Base-by-base conservation (phyloP, 345 rosid genomes). In the Camelina hispida region DNA sequence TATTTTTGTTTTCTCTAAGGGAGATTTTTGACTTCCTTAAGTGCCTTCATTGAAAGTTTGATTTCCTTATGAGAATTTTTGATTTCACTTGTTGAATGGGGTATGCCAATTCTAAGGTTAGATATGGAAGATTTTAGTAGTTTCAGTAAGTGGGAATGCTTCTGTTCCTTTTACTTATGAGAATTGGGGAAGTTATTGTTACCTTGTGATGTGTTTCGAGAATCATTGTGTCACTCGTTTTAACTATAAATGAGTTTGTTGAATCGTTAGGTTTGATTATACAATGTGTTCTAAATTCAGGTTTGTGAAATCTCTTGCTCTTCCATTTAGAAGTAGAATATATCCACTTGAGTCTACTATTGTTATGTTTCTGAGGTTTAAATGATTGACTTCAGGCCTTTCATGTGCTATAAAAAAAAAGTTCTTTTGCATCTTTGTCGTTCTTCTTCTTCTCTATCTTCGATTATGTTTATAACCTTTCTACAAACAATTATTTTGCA, bases 401-500 rank as follows among this genome's bases (percentile, higher is more conserved):
- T 13, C 1, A 16, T 23, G n/a, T 52, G 34, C n/a, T 23, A 23
- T 53, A 6, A 22, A 11, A 53, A 11, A 53, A 3, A 11, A 11
- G n/a, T 16, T 48, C 22, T 17, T 17, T 12, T 23, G 58, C 16
- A 23, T 54, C 35, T 23, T 13, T 23, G 5, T 53, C 4, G 32
- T 5, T 13, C 9, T 9, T 35, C 32, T 40, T 28, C 32, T 40
- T 30, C 25, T 43, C 17, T 37, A 23, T 52, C 17, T 25, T 44
- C 4, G 15, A 2, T 54, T 25, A 54, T 23, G 59, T 3, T 54
- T 54, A 22, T 25, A 13, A 54, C 35, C 35, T 6, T 54, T 25
- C 11, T 25, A 25, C 35, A 1, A 23, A 30, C 38, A 53, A 52
- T 38, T 43, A 12, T 59, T 59, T 32, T 70, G 63, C 56, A 73